Evolutionary conservation across 345 rosid species (phyloP), one percentile per base, ranked within the genome.

Genomic region (Laguncularia racemosa): DNA sequence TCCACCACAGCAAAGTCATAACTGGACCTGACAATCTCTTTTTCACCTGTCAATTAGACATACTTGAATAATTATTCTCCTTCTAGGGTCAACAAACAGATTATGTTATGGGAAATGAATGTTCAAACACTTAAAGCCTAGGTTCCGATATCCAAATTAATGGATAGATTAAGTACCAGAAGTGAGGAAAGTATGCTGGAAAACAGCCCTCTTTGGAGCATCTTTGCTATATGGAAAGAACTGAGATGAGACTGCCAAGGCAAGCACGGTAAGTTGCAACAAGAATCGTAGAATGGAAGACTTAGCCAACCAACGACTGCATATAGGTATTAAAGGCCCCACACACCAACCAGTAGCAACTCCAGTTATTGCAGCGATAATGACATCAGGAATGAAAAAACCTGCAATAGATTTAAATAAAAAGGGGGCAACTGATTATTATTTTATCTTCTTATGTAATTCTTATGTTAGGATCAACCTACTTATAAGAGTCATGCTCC

Each of bases 161-260:
- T 20, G 23, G 16, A 14, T n/a, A 2, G 52, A 17, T 62, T 53
- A 64, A 59, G 55, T 89, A 93, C 99, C 99, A 7, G 73, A 40
- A 60, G 96, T 85, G 55, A 78, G 28, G 61, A 78, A 57, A 20
- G 99, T 83, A 52, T 93, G 89, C 76, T 93, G 97, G 60, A 93
- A 71, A 66, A 93, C 71, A 69, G 85, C 81, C 76, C 96, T 89
- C 82, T 93, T 93, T 10, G 95, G 97, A 46, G 99, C 97, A 62
- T 70, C 77, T 16, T 59, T 79, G 76, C 95, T 85, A 70, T 93
- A 93, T 16, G 99, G 99, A 73, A 93, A 93, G 67, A 89, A 76
- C 68, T 79, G 97, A 12, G 96, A 87, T 15, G 99, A 79, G 47
- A 93, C 59, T 9, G 99, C 99, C 81, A 93, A 56, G 65, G 81